Evolutionary conservation across 129 eudicot genomes (phyloP).

Genomic region (Chrysanthemum seticuspe): DNA sequence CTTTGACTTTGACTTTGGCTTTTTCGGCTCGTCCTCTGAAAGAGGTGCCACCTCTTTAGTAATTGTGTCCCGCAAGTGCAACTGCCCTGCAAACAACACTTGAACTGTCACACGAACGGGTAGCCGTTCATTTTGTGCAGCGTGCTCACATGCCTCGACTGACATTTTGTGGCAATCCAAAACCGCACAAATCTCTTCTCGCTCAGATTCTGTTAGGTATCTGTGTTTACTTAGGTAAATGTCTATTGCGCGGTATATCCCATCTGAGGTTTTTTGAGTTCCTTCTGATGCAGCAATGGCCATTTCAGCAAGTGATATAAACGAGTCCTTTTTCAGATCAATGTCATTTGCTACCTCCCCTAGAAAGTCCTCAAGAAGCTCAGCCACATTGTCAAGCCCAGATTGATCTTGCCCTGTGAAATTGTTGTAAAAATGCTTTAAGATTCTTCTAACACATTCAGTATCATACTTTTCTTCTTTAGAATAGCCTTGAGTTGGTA

Average conservation of each 20-base stretch:
- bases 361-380: constrained; percentile 56
- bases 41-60: constrained; percentile 30
- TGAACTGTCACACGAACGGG: constrained; percentile 64
- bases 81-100: constrained; percentile 52
- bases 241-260: constrained; percentile 59
- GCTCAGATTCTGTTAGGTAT: constrained; percentile 58
- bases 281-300: constrained; percentile 42
- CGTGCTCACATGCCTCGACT: constrained; percentile 57
- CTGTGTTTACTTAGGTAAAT: constrained; percentile 56
- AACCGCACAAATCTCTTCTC: constrained; percentile 51
- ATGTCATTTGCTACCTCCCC: constrained; percentile 50
- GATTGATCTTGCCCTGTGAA: constrained; percentile 18
- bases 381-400: constrained; percentile 44
- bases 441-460: constrained; percentile 51
- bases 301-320: constrained; percentile 51
- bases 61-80: constrained; percentile 48
- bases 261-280: constrained; percentile 40
- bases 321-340: constrained; percentile 45
- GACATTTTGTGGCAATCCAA: constrained; percentile 68
- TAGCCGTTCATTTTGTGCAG: constrained; percentile 50
- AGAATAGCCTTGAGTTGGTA: constrained; percentile 59
- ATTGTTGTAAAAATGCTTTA: constrained; percentile 52
- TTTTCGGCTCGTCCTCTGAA: constrained; percentile 22
- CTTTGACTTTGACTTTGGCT: constrained; percentile 12
- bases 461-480: constrained; percentile 51